Conservation (phyloP, 306 rosid species). For the Medicago arabica region DNA sequence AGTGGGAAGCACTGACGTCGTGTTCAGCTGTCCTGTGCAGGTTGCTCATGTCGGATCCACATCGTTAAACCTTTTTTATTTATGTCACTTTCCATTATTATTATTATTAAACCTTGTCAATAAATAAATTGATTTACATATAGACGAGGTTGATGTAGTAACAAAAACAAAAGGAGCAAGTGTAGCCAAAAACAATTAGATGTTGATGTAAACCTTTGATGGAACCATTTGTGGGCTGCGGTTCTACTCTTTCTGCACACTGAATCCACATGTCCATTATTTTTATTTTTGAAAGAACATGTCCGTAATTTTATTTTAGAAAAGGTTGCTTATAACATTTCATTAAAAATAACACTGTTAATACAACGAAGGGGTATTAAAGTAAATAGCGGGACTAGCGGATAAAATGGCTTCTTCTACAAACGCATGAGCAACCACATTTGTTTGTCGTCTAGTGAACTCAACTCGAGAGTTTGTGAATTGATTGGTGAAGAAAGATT, state of each 20-base stretch:
- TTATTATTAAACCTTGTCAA: neutral
- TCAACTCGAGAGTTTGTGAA: no score
- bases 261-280: neutral
- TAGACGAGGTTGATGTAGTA: neutral
- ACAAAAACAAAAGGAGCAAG: neutral
- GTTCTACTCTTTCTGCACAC: neutral
- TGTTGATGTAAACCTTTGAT: slow-evolving; percentile 27
- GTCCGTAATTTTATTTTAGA: no score
- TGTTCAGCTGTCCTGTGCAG: neutral
- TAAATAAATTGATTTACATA: neutral
- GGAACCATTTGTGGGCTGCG: slow-evolving; percentile 18
- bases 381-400: no score
- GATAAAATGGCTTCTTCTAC: no score
- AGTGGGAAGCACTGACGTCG: neutral
- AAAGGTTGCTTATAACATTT: no score
- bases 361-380: no score
- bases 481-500: no score
- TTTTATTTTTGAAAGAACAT: no score
- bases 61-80: neutral
- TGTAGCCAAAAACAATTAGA: neutral
- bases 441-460: no score
- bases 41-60: slow-evolving; percentile 10
- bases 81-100: neutral
- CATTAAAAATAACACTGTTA: no score
- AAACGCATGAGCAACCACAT: no score